Conservation (phyloP, 345 rosid genomes). For the Dimocarpus longan region DNA sequence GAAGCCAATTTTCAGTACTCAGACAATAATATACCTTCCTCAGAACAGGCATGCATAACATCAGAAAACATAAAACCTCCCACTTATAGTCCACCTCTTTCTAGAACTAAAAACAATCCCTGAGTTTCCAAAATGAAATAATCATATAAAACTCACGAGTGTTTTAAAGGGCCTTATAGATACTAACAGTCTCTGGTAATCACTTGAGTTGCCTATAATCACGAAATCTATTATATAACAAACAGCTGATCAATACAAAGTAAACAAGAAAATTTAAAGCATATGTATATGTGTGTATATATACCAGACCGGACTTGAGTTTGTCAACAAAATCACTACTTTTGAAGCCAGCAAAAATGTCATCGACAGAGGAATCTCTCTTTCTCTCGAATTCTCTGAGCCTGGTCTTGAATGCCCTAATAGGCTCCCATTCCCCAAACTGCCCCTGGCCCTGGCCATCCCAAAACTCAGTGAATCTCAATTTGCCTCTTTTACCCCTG, state of each 20-base stretch:
- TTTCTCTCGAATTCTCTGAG: slow-evolving; percentile 83
- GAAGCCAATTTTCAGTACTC: not conserved
- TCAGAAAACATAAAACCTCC: not conserved
- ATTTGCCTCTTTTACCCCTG: slow-evolving; percentile 50
- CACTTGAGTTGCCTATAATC: not conserved
- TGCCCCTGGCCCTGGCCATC: slow-evolving; percentile 34
- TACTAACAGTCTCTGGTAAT: not conserved
- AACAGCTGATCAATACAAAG: not conserved
- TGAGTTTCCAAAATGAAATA: not conserved
- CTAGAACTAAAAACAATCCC: not conserved
- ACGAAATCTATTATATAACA: not conserved
- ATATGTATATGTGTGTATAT: slow-evolving; percentile 4
- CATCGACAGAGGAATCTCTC: slow-evolving; percentile 48
- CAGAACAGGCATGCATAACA: not conserved
- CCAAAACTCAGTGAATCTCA: slow-evolving; percentile 56
- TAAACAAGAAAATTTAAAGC: slow-evolving; percentile 1
- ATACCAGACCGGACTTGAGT: slow-evolving; percentile 86
- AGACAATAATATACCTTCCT: not conserved
- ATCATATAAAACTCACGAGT: not conserved
- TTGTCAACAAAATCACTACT: slow-evolving; percentile 79
- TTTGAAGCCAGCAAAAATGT: slow-evolving; percentile 70
- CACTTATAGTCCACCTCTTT: not conserved
- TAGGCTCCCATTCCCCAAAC: slow-evolving; percentile 78
- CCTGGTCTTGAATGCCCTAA: slow-evolving; percentile 68
- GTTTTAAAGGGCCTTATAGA: not conserved